A percentile compares a stretch with the other conserved stretches of the same genome.
These are phyloP conservation scores for Zanthoxylum bungeanum DNA, from an alignment of 345 rosid genomes.

Conservation along the genomic window DNA sequence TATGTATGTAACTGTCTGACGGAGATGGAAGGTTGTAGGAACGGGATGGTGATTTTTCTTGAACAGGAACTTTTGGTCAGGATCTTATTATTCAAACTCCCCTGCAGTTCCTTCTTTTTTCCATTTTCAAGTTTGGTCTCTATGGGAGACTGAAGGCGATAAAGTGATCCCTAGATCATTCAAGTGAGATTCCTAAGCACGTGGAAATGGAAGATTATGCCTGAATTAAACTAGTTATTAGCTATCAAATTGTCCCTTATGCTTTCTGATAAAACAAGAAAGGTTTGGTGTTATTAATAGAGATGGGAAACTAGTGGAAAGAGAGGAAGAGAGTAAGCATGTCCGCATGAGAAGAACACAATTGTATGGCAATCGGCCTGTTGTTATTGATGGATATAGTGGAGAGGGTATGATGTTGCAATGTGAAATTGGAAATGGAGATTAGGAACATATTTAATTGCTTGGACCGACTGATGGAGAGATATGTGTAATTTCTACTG, in stretches of 20 bases:
- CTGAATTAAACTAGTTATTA: neutral
- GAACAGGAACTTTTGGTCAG: slow-evolving; percentile 10
- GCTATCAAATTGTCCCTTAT: neutral
- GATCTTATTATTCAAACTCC: slow-evolving; percentile 4
- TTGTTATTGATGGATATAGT: neutral
- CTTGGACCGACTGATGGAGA: neutral
- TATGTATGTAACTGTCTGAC: slow-evolving; percentile 11
- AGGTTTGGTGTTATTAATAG: neutral
- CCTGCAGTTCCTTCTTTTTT: neutral
- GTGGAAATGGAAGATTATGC: slow-evolving; percentile 6
- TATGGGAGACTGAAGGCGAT: slow-evolving; percentile 5
- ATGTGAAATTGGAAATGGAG: slow-evolving; percentile 8
- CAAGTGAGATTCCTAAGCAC: neutral
- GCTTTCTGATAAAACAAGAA: slow-evolving; percentile 4
- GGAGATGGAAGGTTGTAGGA: slow-evolving; percentile 4
- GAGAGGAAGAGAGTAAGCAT: neutral
- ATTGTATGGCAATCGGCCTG: slow-evolving; percentile 2
- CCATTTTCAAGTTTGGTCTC: slow-evolving; percentile 9
- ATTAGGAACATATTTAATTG: neutral
- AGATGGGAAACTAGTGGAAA: slow-evolving; percentile 5
- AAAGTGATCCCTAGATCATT: neutral
- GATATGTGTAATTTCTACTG: neutral
- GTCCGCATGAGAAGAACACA: neutral
- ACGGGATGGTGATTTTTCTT: slow-evolving; percentile 14
- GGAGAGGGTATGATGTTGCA: neutral